These are phyloP conservation scores for Candolleomyces eurysporus DNA, from an alignment of 768 basidiomycete genomes.

Conservation along the genomic window DNA sequence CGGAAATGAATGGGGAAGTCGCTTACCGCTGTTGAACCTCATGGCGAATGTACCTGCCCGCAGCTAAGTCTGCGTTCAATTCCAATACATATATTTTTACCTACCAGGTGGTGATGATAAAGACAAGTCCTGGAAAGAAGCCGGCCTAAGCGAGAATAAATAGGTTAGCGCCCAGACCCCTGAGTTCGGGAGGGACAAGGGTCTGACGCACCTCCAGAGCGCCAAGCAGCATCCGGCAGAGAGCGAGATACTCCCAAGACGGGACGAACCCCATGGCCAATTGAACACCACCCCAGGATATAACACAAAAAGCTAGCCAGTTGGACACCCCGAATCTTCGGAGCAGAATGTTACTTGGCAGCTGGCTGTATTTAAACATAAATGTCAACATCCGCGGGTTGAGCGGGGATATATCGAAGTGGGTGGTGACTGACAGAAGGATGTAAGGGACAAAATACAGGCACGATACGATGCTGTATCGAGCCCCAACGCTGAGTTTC, in stretches of 20 bases:
- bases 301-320: constrained; percentile 39
- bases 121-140: constrained; percentile 49
- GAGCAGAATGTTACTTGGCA: constrained; percentile 43
- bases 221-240: constrained; percentile 42
- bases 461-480: constrained; percentile 45
- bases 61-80: neutral
- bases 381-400: neutral
- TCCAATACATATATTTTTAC: constrained; percentile 6
- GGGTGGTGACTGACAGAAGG: constrained; percentile 32
- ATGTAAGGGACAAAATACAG: constrained; percentile 50
- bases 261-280: constrained; percentile 47
- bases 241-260: constrained; percentile 36
- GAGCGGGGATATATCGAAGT: neutral
- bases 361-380: constrained; percentile 26
- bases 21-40: constrained; percentile 50
- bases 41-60: constrained; percentile 45
- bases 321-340: constrained; percentile 42
- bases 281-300: constrained; percentile 45
- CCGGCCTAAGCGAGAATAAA: constrained; percentile 35
- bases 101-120: constrained; percentile 49
- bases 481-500: constrained; percentile 35
- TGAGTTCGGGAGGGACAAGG: neutral
- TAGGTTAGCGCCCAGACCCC: neutral
- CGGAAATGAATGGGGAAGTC: neutral
- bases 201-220: constrained; percentile 35